Evolutionary conservation across 768 basidiomycete species (phyloP).

Genomic region (Clitopilus passeckerianus): DNA sequence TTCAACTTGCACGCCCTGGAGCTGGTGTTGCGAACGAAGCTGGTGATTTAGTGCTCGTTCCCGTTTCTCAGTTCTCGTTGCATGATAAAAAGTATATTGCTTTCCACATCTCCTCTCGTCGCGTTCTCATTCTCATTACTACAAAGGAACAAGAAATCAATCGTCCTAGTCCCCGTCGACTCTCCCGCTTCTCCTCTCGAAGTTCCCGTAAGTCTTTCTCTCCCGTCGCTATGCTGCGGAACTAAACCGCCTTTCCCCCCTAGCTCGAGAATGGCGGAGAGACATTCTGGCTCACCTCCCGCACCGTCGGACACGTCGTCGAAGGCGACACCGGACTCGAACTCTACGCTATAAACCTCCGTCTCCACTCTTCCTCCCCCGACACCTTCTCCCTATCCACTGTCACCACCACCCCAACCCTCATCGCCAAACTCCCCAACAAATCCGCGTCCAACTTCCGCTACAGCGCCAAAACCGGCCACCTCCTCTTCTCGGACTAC

Average conservation of each 20-base stretch:
- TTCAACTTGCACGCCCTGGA: slow-evolving; percentile 65
- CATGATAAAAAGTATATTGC: slow-evolving; percentile 64
- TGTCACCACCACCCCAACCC: slow-evolving; percentile 31
- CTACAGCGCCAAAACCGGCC: slow-evolving; percentile 46
- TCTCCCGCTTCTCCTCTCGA: slow-evolving; percentile 43
- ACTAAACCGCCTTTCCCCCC: neutral
- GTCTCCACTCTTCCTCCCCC: slow-evolving; percentile 17
- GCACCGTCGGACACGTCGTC: slow-evolving; percentile 68
- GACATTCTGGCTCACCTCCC: slow-evolving; percentile 71
- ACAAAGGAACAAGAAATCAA: slow-evolving; percentile 63
- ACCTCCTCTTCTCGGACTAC: slow-evolving; percentile 81
- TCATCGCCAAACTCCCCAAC: slow-evolving; percentile 66
- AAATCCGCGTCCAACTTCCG: slow-evolving; percentile 68
- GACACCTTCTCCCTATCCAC: slow-evolving; percentile 17
- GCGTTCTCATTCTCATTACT: neutral
- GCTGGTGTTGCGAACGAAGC: slow-evolving; percentile 58
- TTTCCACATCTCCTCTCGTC: too few relatives aligned
- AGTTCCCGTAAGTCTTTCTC: slow-evolving; percentile 37
- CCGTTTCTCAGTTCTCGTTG: slow-evolving; percentile 66
- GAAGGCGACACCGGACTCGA: slow-evolving; percentile 49
- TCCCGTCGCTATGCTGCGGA: neutral
- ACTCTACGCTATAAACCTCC: slow-evolving; percentile 57
- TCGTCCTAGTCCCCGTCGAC: slow-evolving; percentile 58
- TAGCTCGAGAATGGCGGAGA: slow-evolving; percentile 66
- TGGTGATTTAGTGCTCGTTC: slow-evolving; percentile 65